phyloP scores from a whole-genome alignment of 2,329 filamentous ascomycete genomes.

The Fusarium coicis region DNA sequence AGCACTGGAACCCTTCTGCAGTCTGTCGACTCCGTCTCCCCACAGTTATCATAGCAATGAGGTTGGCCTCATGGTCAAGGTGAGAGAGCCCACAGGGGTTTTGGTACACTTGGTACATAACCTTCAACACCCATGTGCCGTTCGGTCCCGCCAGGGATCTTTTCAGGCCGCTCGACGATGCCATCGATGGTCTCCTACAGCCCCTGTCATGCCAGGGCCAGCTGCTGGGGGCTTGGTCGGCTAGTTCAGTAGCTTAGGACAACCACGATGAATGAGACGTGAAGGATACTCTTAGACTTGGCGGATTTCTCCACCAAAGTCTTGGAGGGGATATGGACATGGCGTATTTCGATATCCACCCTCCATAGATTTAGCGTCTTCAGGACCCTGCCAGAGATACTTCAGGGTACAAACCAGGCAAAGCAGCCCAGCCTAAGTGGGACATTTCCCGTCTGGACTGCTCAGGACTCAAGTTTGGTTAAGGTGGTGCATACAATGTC shows the following conservation, averaged over 20 bases:
- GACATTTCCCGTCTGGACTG: slow-evolving; percentile 32
- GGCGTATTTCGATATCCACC: slow-evolving; percentile 28
- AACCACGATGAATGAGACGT: slow-evolving; percentile 34
- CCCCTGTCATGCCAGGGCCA: slow-evolving; percentile 25
- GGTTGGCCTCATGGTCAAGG: slow-evolving; percentile 39
- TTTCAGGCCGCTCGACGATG: slow-evolving; percentile 30
- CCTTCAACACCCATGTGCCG: slow-evolving; percentile 36
- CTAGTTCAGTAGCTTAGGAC: slow-evolving; percentile 27
- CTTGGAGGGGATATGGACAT: slow-evolving; percentile 31
- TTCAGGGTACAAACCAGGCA: slow-evolving; percentile 35
- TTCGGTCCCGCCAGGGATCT: slow-evolving; percentile 38
- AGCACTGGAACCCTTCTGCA: slow-evolving; percentile 36
- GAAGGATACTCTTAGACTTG: slow-evolving; percentile 34
- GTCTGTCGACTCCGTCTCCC: slow-evolving; percentile 42
- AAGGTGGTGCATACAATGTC: slow-evolving; percentile 22
- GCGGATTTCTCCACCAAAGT: slow-evolving; percentile 36
- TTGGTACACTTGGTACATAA: slow-evolving; percentile 9
- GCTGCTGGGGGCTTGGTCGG: slow-evolving; percentile 23
- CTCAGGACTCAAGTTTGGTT: slow-evolving; percentile 27
- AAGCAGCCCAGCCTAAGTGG: slow-evolving; percentile 27
- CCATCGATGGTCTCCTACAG: slow-evolving; percentile 27
- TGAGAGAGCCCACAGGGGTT: slow-evolving; percentile 24
- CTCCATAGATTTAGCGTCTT: slow-evolving; percentile 40
- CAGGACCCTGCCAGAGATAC: slow-evolving; percentile 39
- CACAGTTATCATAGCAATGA: slow-evolving; percentile 39